Conservation (phyloP, 352 stramenopile genomes). For the Thalassiosira livingstoniorum region DNA sequence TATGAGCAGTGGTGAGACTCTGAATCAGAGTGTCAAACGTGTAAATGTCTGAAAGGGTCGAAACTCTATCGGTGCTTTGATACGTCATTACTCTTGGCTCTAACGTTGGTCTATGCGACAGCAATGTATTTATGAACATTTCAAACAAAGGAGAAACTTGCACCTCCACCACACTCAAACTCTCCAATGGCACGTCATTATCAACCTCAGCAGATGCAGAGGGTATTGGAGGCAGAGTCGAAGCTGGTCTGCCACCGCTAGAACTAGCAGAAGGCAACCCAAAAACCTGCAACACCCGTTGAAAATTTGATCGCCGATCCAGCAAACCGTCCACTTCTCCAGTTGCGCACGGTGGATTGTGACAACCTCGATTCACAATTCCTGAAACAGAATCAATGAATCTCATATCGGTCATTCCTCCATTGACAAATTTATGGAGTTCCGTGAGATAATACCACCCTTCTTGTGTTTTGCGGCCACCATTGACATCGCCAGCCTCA, state of each 20-base stretch:
- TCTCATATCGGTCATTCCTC: conserved; percentile 4
- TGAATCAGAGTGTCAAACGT: conserved; percentile 28
- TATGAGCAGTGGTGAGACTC: conserved; percentile 6
- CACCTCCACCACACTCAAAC: not conserved
- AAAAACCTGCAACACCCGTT: conserved; percentile 14
- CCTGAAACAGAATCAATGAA: conserved; percentile 36
- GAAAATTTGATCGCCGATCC: conserved; percentile 18
- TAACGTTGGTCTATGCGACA: not conserved
- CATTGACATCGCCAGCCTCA: no score
- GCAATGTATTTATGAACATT: conserved; percentile 7
- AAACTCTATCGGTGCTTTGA: conserved; percentile 1
- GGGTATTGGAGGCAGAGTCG: conserved; percentile 2
- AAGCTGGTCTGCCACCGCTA: not conserved
- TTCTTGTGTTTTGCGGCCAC: no score
- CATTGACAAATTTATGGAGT: conserved; percentile 20
- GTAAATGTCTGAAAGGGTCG: conserved; percentile 1
- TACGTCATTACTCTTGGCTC: conserved; percentile 21
- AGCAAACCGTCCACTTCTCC: conserved; percentile 19
- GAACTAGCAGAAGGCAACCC: conserved; percentile 12
- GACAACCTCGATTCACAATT: conserved; percentile 44
- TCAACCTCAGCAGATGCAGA: not conserved
- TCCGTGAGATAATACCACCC: conserved; percentile 26
- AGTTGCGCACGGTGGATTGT: conserved; percentile 32
- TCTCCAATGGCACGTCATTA: not conserved
- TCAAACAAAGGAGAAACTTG: not conserved